Percentiles rank a stretch among this genome's conserved stretches.
phyloP scores from a whole-genome alignment of 768 basidiomycete species.

The Mycena albidolilacea region DNA sequence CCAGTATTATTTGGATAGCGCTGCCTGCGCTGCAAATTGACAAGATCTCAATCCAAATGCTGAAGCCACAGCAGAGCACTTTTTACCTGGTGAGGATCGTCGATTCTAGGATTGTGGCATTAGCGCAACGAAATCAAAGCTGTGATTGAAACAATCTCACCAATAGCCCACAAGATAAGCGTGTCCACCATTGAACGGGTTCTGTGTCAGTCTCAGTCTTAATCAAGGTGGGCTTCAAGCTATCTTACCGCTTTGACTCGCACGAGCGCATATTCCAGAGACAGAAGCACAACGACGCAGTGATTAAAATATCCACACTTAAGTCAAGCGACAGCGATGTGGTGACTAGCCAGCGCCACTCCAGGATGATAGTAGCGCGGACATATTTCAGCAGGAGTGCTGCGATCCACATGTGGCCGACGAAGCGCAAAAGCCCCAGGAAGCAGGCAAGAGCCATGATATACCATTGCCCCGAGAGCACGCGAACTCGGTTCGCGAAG shows the following conservation, averaged over 20 bases:
- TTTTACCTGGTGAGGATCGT: background rate
- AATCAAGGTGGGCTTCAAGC: too few relatives aligned
- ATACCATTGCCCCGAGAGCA: constrained; percentile 13
- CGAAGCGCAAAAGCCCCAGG: background rate
- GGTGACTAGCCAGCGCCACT: constrained; percentile 27
- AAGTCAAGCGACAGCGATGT: constrained; percentile 15
- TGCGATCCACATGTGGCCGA: background rate
- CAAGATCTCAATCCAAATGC: background rate
- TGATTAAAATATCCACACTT: constrained; percentile 16
- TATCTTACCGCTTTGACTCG: constrained; percentile 6
- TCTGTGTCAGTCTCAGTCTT: too few relatives aligned
- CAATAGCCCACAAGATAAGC: too few relatives aligned
- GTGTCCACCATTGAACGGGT: too few relatives aligned
- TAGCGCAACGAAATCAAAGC: too few relatives aligned
- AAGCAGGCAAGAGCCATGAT: constrained; percentile 9
- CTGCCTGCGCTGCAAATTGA: too few relatives aligned
- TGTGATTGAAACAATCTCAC: too few relatives aligned
- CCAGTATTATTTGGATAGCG: too few relatives aligned
- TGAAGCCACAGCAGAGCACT: too few relatives aligned
- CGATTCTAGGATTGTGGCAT: background rate
- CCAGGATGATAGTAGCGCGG: background rate
- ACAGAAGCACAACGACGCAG: constrained; percentile 9
- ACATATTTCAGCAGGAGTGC: background rate
- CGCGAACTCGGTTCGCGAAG: constrained; percentile 25
- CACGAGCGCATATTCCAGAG: constrained; percentile 9